These are phyloP conservation scores for Bipolaris bicolor DNA, from an alignment of 2,329 filamentous ascomycete genomes.

Conservation along the genomic window DNA sequence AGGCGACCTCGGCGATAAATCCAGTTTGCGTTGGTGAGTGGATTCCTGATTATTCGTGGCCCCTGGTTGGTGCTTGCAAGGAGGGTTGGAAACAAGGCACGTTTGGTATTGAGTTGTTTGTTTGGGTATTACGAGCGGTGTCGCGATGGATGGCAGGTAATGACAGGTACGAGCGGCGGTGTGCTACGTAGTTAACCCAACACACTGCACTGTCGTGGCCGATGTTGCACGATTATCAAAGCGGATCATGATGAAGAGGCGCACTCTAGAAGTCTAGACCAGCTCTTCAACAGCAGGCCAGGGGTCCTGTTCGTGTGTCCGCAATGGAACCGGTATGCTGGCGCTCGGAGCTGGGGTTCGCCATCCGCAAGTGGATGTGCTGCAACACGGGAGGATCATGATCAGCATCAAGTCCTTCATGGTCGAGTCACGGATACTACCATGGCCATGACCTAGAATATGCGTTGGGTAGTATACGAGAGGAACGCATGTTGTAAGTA, in stretches of 20 bases:
- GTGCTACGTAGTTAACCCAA: not conserved
- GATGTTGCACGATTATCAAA: not conserved
- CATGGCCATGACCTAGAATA: not conserved
- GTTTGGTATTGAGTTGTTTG: slow-evolving; percentile 34
- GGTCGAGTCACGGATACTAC: slow-evolving; percentile 8
- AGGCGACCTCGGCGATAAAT: not conserved
- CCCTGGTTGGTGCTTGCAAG: not conserved
- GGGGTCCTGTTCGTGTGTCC: slow-evolving; percentile 1
- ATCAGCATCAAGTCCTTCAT: slow-evolving; percentile 21
- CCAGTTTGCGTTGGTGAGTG: not conserved
- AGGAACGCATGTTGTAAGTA: slow-evolving; percentile 4
- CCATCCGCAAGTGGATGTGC: slow-evolving; percentile 17
- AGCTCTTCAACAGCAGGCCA: not conserved
- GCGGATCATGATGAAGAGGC: not conserved
- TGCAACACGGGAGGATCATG: slow-evolving; percentile 29
- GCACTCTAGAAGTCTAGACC: slow-evolving; percentile 11
- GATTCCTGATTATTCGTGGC: not conserved
- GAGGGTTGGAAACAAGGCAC: not conserved
- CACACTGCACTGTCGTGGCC: slow-evolving; percentile 3
- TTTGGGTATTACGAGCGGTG: slow-evolving; percentile 48
- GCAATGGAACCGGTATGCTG: slow-evolving; percentile 12
- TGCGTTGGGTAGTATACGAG: not conserved
- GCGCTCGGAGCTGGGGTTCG: slow-evolving; percentile 20
- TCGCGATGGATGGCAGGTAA: not conserved
- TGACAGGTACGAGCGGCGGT: slow-evolving; percentile 42